phyloP scores from a whole-genome alignment of 768 basidiomycete genomes.

The Candolleomyces aberdarensis region DNA sequence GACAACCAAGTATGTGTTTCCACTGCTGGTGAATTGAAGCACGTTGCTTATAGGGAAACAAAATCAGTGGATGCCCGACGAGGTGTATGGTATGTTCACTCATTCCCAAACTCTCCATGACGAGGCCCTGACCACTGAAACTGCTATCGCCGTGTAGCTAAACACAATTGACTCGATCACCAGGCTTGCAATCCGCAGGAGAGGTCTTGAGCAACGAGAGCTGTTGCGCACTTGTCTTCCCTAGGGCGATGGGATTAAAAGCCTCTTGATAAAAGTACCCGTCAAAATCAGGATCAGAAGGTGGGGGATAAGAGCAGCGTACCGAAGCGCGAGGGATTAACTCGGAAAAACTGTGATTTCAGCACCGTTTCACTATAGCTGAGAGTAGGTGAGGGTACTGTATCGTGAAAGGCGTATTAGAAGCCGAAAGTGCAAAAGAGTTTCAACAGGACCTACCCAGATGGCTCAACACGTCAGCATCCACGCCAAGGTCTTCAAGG shows the following conservation, averaged over 20 bases:
- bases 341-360: slow-evolving; percentile 71
- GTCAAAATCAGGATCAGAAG: slow-evolving; percentile 5
- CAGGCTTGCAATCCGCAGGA: slow-evolving; percentile 48
- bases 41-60: slow-evolving; percentile 57
- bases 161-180: slow-evolving; percentile 81
- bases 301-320: slow-evolving; percentile 10
- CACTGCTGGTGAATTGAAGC: slow-evolving; percentile 89
- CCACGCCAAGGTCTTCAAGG: slow-evolving; percentile 60
- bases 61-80: not conserved
- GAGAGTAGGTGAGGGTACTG: slow-evolving; percentile 65
- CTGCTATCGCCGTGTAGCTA: slow-evolving; percentile 92
- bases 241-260: slow-evolving; percentile 81
- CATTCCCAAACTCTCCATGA: slow-evolving; percentile 84
- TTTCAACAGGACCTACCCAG: slow-evolving; percentile 40
- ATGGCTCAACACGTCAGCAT: slow-evolving; percentile 89
- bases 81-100: slow-evolving; percentile 35
- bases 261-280: slow-evolving; percentile 56
- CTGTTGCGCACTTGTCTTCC: slow-evolving; percentile 90
- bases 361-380: slow-evolving; percentile 45
- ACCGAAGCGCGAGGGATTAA: slow-evolving; percentile 79
- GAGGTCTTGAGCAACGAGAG: slow-evolving; percentile 72
- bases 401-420: not conserved
- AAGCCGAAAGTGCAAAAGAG: not conserved
- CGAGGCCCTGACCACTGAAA: slow-evolving; percentile 86
- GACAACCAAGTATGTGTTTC: slow-evolving; percentile 87